Conservation (phyloP, 2,329 filamentous ascomycete genomes). For the Colletotrichum cuscutae region DNA sequence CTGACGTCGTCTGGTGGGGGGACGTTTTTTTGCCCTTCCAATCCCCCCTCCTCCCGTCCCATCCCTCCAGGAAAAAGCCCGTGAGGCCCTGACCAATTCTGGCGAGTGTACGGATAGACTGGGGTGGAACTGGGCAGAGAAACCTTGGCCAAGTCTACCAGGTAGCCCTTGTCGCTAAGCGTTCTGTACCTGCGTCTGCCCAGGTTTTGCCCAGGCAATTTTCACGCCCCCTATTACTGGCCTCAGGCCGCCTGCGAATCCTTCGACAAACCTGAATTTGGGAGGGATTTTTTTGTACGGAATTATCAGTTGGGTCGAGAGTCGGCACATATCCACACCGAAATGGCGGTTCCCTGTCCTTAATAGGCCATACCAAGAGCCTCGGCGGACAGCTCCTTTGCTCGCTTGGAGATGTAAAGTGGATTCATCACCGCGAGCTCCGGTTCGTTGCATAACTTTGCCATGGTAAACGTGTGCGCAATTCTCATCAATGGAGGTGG, state of each 20-base stretch:
- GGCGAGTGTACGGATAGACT: background rate
- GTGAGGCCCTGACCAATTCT: background rate
- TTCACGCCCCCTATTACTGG: background rate
- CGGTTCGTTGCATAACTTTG: background rate
- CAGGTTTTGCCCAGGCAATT: background rate
- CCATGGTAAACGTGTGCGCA: background rate
- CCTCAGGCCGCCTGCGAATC: background rate
- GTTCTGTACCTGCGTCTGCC: slow-evolving; percentile 31
- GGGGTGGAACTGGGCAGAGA: background rate
- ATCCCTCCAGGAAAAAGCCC: background rate
- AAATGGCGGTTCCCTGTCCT: background rate
- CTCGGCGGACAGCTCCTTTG: slow-evolving; percentile 2
- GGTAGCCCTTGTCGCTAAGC: background rate
- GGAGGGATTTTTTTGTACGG: background rate
- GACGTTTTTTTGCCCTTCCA: background rate
- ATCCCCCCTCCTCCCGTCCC: background rate
- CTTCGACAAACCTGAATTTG: background rate
- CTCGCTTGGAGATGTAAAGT: slow-evolving; percentile 11
- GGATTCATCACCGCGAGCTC: background rate
- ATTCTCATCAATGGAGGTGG: background rate
- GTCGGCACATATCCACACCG: background rate
- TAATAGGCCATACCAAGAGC: background rate
- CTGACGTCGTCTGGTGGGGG: slow-evolving; percentile 29
- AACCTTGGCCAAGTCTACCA: background rate
- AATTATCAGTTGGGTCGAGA: background rate